Evolutionary conservation across 768 basidiomycete species (phyloP).

Genomic region (Leccinum aurantiacum): DNA sequence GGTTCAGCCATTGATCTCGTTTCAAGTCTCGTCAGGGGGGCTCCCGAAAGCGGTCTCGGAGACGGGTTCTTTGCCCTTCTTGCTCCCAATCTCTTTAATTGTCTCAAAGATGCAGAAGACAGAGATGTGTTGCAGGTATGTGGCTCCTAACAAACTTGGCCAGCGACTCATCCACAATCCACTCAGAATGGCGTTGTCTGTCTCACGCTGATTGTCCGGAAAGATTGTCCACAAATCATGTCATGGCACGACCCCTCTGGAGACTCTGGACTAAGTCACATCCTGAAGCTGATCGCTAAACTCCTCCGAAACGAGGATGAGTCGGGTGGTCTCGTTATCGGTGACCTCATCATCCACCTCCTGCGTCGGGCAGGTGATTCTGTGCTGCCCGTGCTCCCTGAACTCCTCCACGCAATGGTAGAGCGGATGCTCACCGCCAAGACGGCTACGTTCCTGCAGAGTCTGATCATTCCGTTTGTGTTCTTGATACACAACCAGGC

Average conservation of each 20-base stretch:
- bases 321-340: slow-evolving; percentile 89
- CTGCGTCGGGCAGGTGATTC: slow-evolving; percentile 79
- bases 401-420: slow-evolving; percentile 83
- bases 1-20: slow-evolving; percentile 82
- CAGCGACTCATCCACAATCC: background rate
- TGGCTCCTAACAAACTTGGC: background rate
- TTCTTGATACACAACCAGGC: slow-evolving; percentile 89
- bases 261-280: slow-evolving; percentile 71
- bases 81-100: slow-evolving; percentile 73
- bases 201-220: slow-evolving; percentile 81
- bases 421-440: slow-evolving; percentile 78
- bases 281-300: slow-evolving; percentile 74
- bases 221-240: slow-evolving; percentile 80
- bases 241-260: slow-evolving; percentile 69
- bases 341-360: slow-evolving; percentile 93
- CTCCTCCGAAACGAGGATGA: slow-evolving; percentile 82
- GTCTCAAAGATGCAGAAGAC: slow-evolving; percentile 72
- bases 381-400: slow-evolving; percentile 82
- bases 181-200: slow-evolving; percentile 77
- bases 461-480: slow-evolving; percentile 88
- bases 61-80: slow-evolving; percentile 76
- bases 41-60: slow-evolving; percentile 63
- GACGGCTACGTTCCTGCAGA: slow-evolving; percentile 92
- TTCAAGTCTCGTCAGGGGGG: slow-evolving; percentile 67
- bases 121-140: slow-evolving; percentile 78